phyloP scores from a whole-genome alignment of 192 early-diverging fungal species.

The Coemansia interrupta region DNA sequence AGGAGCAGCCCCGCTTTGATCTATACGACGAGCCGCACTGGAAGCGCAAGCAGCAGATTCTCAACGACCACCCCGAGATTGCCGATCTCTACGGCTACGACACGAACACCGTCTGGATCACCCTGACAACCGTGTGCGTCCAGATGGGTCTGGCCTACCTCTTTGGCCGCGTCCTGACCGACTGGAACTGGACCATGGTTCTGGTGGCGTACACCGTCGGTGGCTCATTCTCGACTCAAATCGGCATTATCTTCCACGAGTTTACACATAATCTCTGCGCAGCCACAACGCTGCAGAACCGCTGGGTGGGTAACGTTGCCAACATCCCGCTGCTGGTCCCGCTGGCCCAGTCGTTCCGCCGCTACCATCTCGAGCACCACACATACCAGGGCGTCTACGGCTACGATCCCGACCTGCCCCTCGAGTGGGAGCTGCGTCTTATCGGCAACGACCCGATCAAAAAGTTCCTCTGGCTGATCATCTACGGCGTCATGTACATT shows the following conservation, averaged over 20 bases:
- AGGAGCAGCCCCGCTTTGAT: conserved; percentile 76
- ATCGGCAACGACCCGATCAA: conserved; percentile 63
- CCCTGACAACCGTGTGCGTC: conserved; percentile 58
- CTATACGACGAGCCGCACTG: conserved; percentile 92
- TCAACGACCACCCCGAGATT: conserved; percentile 84
- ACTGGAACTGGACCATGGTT: conserved; percentile 64
- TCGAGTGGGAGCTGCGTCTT: conserved; percentile 79
- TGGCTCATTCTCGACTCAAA: conserved; percentile 74
- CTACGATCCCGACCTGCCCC: conserved; percentile 89
- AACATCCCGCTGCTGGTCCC: conserved; percentile 85
- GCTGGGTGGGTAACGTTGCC: conserved; percentile 73
- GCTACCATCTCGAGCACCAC: conserved; percentile 94
- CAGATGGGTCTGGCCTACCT: conserved; percentile 79
- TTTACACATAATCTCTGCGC: conserved; percentile 83
- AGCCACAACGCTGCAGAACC: conserved; percentile 70
- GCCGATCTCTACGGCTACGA: conserved; percentile 81
- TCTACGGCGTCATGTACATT: conserved; percentile 85
- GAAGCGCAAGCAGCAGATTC: conserved; percentile 84
- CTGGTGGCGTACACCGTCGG: conserved; percentile 73
- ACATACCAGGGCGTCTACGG: conserved; percentile 94
- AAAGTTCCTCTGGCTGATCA: conserved; percentile 78
- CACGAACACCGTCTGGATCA: conserved; percentile 72
- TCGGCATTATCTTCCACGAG: conserved; percentile 90
- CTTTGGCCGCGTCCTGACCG: conserved; percentile 64
- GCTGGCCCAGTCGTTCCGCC: conserved; percentile 74